Percentiles rank a stretch among this genome's conserved stretches.
Evolutionary conservation across 2,329 filamentous ascomycete species (phyloP).

Genomic region (Aspergillus tanneri): DNA sequence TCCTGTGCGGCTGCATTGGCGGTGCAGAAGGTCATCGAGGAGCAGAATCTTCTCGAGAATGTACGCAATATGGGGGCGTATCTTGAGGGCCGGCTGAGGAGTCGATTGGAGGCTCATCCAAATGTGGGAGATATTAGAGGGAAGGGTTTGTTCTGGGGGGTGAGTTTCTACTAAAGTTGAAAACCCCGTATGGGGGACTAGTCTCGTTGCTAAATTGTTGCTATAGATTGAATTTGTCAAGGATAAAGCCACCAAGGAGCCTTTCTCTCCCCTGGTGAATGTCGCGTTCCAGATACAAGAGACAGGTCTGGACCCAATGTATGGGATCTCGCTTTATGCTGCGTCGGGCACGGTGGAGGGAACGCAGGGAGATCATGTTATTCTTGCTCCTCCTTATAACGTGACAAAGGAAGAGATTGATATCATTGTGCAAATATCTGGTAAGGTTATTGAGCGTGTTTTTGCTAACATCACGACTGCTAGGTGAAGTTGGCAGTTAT

Average conservation of each 20-base stretch:
- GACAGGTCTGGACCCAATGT: conserved; percentile 43
- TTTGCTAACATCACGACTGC: conserved; percentile 32
- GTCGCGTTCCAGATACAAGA: conserved; percentile 54
- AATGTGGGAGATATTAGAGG: conserved; percentile 60
- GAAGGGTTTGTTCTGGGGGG: conserved; percentile 59
- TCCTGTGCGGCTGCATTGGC: conserved; percentile 60
- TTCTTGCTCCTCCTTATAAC: conserved; percentile 69
- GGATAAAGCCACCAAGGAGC: conserved; percentile 54
- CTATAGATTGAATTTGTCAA: conserved; percentile 57
- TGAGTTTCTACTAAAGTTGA: conserved; percentile 42
- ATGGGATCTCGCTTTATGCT: conserved; percentile 62
- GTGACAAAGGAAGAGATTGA: conserved; percentile 58
- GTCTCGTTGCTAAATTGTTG: background rate
- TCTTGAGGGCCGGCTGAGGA: conserved; percentile 45
- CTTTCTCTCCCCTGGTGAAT: conserved; percentile 49
- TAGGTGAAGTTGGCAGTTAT: background rate
- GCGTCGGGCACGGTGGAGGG: conserved; percentile 62
- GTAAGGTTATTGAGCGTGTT: conserved; percentile 54
- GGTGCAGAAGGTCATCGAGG: conserved; percentile 59
- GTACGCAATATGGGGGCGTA: conserved; percentile 54
- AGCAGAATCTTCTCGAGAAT: conserved; percentile 60
- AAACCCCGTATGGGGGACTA: no score
- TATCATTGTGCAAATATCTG: conserved; percentile 53
- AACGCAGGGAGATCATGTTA: conserved; percentile 64
- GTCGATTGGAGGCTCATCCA: conserved; percentile 46